These are phyloP conservation scores for Comarum palustre DNA, from an alignment of 306 rosid species.

Conservation along the genomic window DNA sequence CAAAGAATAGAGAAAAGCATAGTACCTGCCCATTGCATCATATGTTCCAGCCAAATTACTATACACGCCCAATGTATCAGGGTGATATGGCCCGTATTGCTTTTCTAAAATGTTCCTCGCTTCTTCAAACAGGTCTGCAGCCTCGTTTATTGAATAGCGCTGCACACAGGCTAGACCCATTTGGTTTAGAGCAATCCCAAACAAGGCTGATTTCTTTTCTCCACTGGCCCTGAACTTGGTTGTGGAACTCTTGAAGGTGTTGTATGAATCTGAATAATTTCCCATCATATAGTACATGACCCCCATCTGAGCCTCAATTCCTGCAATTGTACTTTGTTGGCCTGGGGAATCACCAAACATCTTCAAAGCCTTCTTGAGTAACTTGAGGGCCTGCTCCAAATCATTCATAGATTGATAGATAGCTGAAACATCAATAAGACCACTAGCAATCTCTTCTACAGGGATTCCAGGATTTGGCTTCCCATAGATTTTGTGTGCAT, in stretches of 20 bases:
- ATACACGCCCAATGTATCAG: constrained; percentile 71
- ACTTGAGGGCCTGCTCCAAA: constrained; percentile 61
- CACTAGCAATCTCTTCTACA: constrained; percentile 72
- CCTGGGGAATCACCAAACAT: constrained; percentile 52
- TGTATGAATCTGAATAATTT: constrained; percentile 60
- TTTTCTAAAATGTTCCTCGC: constrained; percentile 64
- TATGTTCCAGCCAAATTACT: constrained; percentile 87
- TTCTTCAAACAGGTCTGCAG: constrained; percentile 85
- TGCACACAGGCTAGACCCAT: constrained; percentile 90
- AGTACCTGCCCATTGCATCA: constrained; percentile 97
- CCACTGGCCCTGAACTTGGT: constrained; percentile 61
- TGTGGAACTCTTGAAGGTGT: constrained; percentile 52
- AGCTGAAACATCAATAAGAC: constrained; percentile 71
- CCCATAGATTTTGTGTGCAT: constrained; percentile 62
- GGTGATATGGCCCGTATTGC: constrained; percentile 76
- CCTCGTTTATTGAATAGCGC: constrained; percentile 68
- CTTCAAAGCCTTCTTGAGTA: constrained; percentile 74
- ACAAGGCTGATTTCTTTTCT: constrained; percentile 70
- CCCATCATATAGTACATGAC: constrained; percentile 76
- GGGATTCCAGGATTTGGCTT: constrained; percentile 56
- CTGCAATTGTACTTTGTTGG: constrained; percentile 69
- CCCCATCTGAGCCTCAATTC: constrained; percentile 89
- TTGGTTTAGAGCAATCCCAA: constrained; percentile 81
- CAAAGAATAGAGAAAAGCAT: neutral
- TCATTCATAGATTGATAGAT: constrained; percentile 80